Evolutionary conservation across 139 green algal genomes (phyloP).

Genomic region (Micractinium sp.): DNA sequence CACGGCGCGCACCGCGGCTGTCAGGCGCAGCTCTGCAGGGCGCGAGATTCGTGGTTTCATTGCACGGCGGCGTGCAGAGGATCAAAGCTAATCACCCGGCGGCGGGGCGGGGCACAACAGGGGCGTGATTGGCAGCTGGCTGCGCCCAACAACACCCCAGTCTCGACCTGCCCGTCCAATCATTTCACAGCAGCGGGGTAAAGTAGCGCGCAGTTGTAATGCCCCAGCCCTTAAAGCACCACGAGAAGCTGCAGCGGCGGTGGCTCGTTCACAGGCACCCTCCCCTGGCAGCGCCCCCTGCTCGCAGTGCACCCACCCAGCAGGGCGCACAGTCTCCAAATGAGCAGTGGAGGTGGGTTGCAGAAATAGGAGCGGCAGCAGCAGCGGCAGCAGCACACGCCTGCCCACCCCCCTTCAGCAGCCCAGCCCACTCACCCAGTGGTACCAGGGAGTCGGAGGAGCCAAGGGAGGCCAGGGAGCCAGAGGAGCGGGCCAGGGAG

Average conservation of each 20-base stretch:
- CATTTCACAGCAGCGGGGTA: too few relatives aligned
- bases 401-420: not conserved
- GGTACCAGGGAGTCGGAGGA: conserved; percentile 72
- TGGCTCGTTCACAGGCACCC: too few relatives aligned
- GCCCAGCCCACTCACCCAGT: conserved; percentile 53
- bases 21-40: not conserved
- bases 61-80: not conserved
- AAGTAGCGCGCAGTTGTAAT: too few relatives aligned
- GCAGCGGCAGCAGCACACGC: not conserved
- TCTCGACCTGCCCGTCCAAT: too few relatives aligned
- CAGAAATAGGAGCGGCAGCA: not conserved
- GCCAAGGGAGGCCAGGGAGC: conserved; percentile 27
- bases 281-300: too few relatives aligned
- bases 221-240: too few relatives aligned
- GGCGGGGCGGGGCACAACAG: too few relatives aligned
- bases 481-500: conserved; percentile 64
- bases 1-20: not conserved
- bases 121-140: too few relatives aligned
- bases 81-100: too few relatives aligned
- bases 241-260: too few relatives aligned
- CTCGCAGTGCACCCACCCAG: too few relatives aligned
- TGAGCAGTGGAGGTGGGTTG: not conserved
- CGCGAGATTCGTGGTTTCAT: not conserved
- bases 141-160: too few relatives aligned
- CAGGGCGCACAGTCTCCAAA: not conserved